Evolutionary conservation across 352 stramenopile genomes (phyloP), one percentile per base, ranked within the genome.

Genomic region (Hyaloperonospora brassicae): DNA sequence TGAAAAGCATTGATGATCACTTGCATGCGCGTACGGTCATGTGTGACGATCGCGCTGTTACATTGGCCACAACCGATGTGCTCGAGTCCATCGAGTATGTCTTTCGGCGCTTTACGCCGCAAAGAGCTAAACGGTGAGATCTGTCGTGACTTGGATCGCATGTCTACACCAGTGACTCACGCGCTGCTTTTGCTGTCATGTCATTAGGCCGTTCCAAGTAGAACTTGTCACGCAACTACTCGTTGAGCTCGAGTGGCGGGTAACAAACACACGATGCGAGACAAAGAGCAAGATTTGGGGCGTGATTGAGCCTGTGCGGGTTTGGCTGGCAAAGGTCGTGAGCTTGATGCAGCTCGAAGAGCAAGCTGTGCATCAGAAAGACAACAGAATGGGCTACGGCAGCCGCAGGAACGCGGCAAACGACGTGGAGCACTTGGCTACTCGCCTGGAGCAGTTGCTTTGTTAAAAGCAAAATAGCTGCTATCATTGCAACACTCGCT

Each of bases 81-180:
- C 69, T 87, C 0, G 70, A 85, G 66, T 76, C 68, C 3, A 41
- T 87, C 43, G 77, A 87, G 58, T 85, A 84, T 46, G 61, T 68
- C 21, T 76, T 85, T 23, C 73, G 77, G 8, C 72, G 72, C 3
- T 84, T 83, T 25, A 66, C 73, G 1, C 72, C 77, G 1, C 21
- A 53, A 1, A 63, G 64, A 5, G 43, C 52, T 17, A 73, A 76
- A 27, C 57, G 72, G 76, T 84, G 58, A 53, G 54, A 11, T 5
- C 36, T 27, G 7, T 11, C 5, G 11, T 5, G 2, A 45, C 27
- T 3, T 2, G 34, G 27, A 22, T 21, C 4, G 14, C 25, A 4
- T 31, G 27, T 17, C 23, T 48, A 6, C 7, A 42, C 48, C 9
- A 14, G 25, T 54, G 21, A 49, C 23, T 59, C 23, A 30, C 30